Evolutionary conservation across 2,329 filamentous ascomycete species (phyloP).

Genomic region (Talaromyces sp.): DNA sequence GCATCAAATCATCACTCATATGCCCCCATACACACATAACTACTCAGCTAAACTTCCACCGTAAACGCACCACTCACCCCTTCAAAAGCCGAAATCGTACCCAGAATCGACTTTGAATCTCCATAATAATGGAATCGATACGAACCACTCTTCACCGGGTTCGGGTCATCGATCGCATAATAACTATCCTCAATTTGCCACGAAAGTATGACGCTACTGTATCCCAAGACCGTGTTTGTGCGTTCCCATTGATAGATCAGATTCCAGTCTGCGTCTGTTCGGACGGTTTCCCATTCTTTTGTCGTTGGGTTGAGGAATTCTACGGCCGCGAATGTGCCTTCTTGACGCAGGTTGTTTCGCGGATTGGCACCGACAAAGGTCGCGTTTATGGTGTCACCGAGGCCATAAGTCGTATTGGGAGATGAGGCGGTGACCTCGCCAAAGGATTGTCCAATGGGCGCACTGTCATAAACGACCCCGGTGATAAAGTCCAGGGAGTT

Average conservation of each 20-base stretch:
- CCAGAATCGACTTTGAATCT: constrained; percentile 66
- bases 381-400: constrained; percentile 61
- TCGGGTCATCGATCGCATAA: constrained; percentile 37
- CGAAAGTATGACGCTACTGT: constrained; percentile 71
- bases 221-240: constrained; percentile 64
- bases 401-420: constrained; percentile 54
- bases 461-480: constrained; percentile 69
- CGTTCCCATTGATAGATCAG: constrained; percentile 77
- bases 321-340: constrained; percentile 72
- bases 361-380: constrained; percentile 86
- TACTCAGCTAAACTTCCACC: constrained; percentile 23
- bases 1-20: neutral
- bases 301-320: constrained; percentile 56
- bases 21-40: neutral
- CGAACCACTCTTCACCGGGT: constrained; percentile 51
- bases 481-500: constrained; percentile 76
- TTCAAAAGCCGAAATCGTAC: constrained; percentile 64
- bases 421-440: constrained; percentile 61
- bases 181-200: constrained; percentile 72
- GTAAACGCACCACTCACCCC: constrained; percentile 56
- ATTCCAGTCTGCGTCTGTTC: constrained; percentile 78
- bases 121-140: constrained; percentile 84
- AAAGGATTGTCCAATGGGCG: constrained; percentile 64
- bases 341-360: constrained; percentile 78
- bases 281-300: constrained; percentile 61